These are phyloP conservation scores for Aspergillus novofumigatus DNA, from an alignment of 2,329 filamentous ascomycete species.

Conservation along the genomic window DNA sequence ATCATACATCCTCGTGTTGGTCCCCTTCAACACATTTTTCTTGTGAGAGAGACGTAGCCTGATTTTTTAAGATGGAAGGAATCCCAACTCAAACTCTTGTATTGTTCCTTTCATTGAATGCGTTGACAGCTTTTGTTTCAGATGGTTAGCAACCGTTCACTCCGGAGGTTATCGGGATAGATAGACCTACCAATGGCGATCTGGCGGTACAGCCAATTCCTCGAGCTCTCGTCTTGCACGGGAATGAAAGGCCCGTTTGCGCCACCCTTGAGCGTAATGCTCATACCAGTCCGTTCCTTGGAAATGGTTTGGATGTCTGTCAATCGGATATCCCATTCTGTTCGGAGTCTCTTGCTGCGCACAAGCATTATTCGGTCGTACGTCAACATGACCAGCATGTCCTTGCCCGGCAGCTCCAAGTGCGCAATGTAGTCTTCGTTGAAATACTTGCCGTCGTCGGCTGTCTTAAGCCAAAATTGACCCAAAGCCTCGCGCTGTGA, in stretches of 20 bases:
- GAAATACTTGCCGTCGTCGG: constrained; percentile 97
- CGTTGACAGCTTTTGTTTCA: constrained; percentile 51
- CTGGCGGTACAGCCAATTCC: constrained; percentile 64
- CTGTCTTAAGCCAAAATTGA: constrained; percentile 97
- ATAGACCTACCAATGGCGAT: constrained; percentile 53
- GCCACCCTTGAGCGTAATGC: constrained; percentile 80
- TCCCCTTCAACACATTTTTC: not conserved
- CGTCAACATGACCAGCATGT: constrained; percentile 86
- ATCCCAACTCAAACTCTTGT: constrained; percentile 5
- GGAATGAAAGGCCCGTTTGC: constrained; percentile 94
- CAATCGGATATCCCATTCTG: constrained; percentile 93
- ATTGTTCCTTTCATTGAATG: constrained; percentile 65
- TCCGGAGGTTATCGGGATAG: not conserved
- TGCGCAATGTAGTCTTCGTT: constrained; percentile 97
- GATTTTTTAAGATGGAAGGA: constrained; percentile 1
- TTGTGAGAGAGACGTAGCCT: constrained; percentile 4
- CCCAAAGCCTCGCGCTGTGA: constrained; percentile 91
- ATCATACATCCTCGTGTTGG: constrained; percentile 1
- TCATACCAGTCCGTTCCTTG: constrained; percentile 93
- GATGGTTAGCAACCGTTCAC: constrained; percentile 8
- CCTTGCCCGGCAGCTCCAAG: constrained; percentile 81
- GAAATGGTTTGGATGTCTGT: constrained; percentile 96
- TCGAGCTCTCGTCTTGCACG: constrained; percentile 75
- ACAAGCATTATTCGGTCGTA: constrained; percentile 86
- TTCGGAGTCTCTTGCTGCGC: constrained; percentile 75